Percentiles rank a stretch among this genome's conserved stretches.
These are phyloP conservation scores for Mucor saturninus DNA, from an alignment of 371 early-diverging fungal genomes.

Conservation along the genomic window DNA sequence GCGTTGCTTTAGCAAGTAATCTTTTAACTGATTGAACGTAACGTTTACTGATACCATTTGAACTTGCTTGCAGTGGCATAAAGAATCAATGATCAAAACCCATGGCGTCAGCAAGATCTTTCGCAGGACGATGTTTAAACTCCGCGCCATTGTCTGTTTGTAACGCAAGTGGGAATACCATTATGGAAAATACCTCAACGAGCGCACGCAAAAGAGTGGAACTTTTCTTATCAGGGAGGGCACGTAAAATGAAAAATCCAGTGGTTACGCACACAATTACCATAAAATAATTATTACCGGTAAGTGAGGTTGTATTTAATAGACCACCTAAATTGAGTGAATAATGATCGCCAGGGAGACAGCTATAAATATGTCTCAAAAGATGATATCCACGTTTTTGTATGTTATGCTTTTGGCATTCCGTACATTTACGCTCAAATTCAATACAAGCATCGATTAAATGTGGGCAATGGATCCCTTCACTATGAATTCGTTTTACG, in stretches of 20 bases:
- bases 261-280: constrained; percentile 1
- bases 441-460: neutral
- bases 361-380: constrained; percentile 6
- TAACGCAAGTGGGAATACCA: neutral
- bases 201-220: neutral
- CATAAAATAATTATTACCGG: constrained; percentile 3
- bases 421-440: constrained; percentile 8
- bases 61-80: no score
- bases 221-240: constrained; percentile 10
- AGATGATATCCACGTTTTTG: constrained; percentile 16
- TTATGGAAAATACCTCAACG: constrained; percentile 2
- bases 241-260: neutral
- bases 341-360: constrained; percentile 15
- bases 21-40: no score
- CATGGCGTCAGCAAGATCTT: no score
- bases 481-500: constrained; percentile 5
- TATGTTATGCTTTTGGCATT: constrained; percentile 25
- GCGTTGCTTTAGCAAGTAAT: no score
- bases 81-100: no score
- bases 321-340: constrained; percentile 26
- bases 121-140: neutral
- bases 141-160: constrained; percentile 9
- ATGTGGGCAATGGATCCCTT: constrained; percentile 21
- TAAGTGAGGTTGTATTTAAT: neutral
- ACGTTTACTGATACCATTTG: no score